A percentile compares a stretch with the other conserved stretches of the same genome.
Evolutionary conservation across 1,139 yeast species (phyloP).

Genomic region (Saccharomyces hybrid): DNA sequence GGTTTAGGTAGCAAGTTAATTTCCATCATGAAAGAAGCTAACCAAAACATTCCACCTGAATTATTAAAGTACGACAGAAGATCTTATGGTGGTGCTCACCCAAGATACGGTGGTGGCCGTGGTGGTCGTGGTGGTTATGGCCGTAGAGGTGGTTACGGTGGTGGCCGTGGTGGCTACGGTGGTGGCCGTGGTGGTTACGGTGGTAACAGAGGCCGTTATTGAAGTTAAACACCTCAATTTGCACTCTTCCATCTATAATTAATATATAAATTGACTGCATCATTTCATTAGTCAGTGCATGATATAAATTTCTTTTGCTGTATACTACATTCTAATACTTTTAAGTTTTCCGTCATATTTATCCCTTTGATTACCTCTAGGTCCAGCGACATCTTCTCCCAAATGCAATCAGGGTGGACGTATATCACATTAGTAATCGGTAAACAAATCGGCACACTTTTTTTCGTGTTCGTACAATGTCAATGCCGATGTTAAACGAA

Average conservation of each 20-base stretch:
- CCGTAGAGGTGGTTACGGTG: constrained; percentile 35
- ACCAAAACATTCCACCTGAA: constrained; percentile 73
- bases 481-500: background rate
- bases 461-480: background rate
- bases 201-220: constrained; percentile 18
- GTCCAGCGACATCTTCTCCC: background rate
- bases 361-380: background rate
- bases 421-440: background rate
- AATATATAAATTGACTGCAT: background rate
- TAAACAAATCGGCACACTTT: background rate
- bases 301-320: background rate
- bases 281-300: background rate
- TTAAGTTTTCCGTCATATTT: background rate
- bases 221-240: background rate
- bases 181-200: constrained; percentile 21
- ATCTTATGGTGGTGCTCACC: constrained; percentile 29
- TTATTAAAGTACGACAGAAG: constrained; percentile 42
- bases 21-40: constrained; percentile 90
- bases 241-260: background rate
- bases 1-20: constrained; percentile 87
- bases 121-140: constrained; percentile 39
- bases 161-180: constrained; percentile 30
- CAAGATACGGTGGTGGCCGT: constrained; percentile 54
- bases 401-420: background rate
- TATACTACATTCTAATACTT: constrained; percentile 1